Evolutionary conservation across 441 rosid species (phyloP), one percentile per base, ranked within the genome.

Genomic region (Rhodomyrtus psidioides): DNA sequence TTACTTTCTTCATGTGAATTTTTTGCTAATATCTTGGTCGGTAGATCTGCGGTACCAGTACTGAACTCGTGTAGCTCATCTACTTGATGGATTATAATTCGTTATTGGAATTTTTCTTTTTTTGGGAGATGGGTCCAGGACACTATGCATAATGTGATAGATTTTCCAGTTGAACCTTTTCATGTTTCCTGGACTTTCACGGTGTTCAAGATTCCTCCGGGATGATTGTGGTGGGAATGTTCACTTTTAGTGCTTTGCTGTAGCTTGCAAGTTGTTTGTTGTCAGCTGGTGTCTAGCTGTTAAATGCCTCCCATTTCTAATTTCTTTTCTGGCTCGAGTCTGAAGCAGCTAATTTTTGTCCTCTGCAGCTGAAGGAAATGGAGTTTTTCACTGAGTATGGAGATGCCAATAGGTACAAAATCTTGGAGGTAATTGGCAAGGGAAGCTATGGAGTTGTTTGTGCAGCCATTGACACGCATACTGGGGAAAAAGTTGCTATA

Each of bases 401-500:
- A 51, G 86, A 87, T 56, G 88, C 88, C 30, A 87, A 87, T 54
- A 23, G 88, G 54, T 87, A 87, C 53, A 87, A 83, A 60, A 87
- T 87, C n/a, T 56, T 83, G 60, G 88, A 87, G 81, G 88, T 87
- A 46, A 87, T 87, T 75, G 88, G 88, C 53, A 87, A 83, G 53
- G 88, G 88, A 46, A 87, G 88, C 83, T 87, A 87, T 70, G 84
- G 86, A 82, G 82, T 84, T 55, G 46, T 54, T 65, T 65, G 55
- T 58, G 87, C 90, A 42, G 88, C 82, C 79, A 87, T 55, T 12
- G 88, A 85, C 90, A 95, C 98, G 3, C 99, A 95, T 55, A 94
- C 98, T 0, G 96, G 98, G 83, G 98, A 96, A 82, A 97, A 93
- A 88, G 98, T 97, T 16, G 99, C 98, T 6, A 96, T 96, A 46